phyloP scores from a whole-genome alignment of 371 early-diverging fungal species.

The Mucor plumbeus region DNA sequence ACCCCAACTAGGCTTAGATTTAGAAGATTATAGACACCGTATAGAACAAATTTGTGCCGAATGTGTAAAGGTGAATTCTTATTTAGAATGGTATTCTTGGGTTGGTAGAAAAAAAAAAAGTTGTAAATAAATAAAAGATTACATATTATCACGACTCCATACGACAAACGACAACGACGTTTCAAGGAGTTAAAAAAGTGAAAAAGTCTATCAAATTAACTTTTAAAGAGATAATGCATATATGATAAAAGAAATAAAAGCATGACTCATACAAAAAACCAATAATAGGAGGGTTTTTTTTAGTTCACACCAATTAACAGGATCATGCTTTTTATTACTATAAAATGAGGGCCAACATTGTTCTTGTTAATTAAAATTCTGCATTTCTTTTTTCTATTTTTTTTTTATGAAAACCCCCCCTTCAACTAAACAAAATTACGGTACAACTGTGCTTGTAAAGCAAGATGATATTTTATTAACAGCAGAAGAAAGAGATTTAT shows the following conservation, averaged over 20 bases:
- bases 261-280: constrained; percentile 3
- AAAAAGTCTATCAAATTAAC: not conserved
- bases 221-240: constrained; percentile 7
- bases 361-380: not conserved
- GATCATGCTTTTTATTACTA: constrained; percentile 2
- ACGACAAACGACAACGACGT: not conserved
- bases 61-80: constrained; percentile 39
- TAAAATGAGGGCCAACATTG: not conserved
- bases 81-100: constrained; percentile 38
- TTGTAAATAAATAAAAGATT: not conserved
- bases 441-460: not conserved
- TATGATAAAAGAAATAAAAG: not conserved
- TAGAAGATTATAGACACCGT: constrained; percentile 45
- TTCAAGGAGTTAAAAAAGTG: not conserved
- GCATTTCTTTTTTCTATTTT: not conserved
- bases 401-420: not conserved
- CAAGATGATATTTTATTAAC: constrained; percentile 16
- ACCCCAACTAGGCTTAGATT: constrained; percentile 34
- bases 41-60: constrained; percentile 48
- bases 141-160: not conserved
- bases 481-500: constrained; percentile 32
- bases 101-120: constrained; percentile 10
- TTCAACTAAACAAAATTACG: not conserved
- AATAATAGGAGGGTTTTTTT: not conserved
- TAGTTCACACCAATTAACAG: not conserved